Evolutionary conservation across 2,329 filamentous ascomycete genomes (phyloP), one percentile per base, ranked within the genome.

Genomic region (Sporothrix curviconia): DNA sequence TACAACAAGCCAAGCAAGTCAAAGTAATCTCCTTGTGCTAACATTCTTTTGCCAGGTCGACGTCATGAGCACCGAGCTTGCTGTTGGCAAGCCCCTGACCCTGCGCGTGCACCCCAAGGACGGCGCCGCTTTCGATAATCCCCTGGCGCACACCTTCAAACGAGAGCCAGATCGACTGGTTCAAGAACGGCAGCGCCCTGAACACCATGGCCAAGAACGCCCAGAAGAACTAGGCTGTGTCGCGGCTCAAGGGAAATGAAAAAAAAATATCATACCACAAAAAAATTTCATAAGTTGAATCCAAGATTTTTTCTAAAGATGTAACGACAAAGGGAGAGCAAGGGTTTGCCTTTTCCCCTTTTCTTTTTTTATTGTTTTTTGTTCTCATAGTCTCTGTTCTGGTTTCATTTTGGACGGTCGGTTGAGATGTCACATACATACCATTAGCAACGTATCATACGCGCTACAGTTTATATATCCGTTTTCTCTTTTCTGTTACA

Each of bases 121-220:
- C 66, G 92, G 92, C 64, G 74, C 84, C 74, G 58, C 85, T 25
- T 96, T 90, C 75, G 87, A 96, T 64, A 71, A 96, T 67, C 81
- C 89, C 76, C 85, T 99, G 67, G 82, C 82, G 65, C 94, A 99
- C 80, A 99, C 94, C 64, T 99, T 96, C 86, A 99, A n/a, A 99
- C 82, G 90, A 90, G 73, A 85, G 89, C 66, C 94, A 99, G 80
- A 87, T 99, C 63, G 88, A 96, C 78, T 99, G 94, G 94, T 99
- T 99, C 84, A 92, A 91, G 83, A 95, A 97, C 74, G 94, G 94
- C 65, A 92, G 87, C 70, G 94, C 94, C 57, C 82, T 99, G 65
- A 99, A 99, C 85, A 96, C 92, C 67, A 99, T 99, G 92, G 92
- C 92, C 66, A 95, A 94, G 85, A 56, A 52, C 52, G 11, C 28